phyloP scores from a whole-genome alignment of 75 land plant genomes.

The Sequoia sempervirens region DNA sequence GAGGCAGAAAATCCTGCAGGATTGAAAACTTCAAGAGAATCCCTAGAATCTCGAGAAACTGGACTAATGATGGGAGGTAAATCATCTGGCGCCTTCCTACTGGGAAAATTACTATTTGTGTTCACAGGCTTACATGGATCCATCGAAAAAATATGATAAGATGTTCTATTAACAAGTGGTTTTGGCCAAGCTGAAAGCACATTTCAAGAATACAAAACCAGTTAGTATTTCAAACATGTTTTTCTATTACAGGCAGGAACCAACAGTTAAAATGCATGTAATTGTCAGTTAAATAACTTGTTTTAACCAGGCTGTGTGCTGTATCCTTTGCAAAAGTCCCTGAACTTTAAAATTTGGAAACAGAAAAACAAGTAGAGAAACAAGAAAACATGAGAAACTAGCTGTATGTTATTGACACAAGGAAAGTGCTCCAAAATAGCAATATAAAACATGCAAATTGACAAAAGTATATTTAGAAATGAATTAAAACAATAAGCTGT shows the following conservation, averaged over 20 bases:
- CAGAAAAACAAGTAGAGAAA: neutral
- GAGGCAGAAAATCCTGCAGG: constrained; percentile 25
- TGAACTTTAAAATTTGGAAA: neutral
- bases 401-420: neutral
- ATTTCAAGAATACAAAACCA: neutral
- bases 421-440: neutral
- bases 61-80: constrained; percentile 13
- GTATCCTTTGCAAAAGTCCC: neutral
- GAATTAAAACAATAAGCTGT: neutral
- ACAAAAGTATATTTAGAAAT: neutral
- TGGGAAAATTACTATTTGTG: neutral
- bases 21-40: constrained; percentile 90
- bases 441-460: neutral
- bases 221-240: neutral
- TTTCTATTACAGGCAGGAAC: neutral
- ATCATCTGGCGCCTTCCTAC: neutral
- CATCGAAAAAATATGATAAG: neutral
- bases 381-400: neutral
- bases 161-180: neutral
- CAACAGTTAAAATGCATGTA: neutral
- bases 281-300: neutral
- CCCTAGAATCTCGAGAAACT: constrained; percentile 60
- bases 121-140: neutral
- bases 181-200: constrained; percentile 1
- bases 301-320: neutral